Conservation (phyloP, 768 basidiomycete species). For the Leucogyrophana mollusca region DNA sequence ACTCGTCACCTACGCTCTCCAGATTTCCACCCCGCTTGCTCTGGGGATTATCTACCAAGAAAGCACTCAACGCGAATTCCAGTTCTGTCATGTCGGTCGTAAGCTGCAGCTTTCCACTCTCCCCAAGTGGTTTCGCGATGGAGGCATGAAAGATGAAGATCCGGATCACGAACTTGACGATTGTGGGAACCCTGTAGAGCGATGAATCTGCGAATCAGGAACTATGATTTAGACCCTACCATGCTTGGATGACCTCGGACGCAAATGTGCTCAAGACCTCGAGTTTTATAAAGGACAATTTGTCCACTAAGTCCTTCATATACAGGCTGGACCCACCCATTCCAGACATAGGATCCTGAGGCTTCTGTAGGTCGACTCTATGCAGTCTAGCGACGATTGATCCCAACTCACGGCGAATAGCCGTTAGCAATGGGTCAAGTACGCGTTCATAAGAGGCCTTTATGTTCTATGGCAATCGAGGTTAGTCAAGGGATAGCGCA, state of each 20-base stretch:
- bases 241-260: constrained; percentile 69
- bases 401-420: constrained; percentile 78
- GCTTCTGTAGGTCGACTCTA: constrained; percentile 76
- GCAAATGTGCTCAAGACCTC: constrained; percentile 78
- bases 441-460: constrained; percentile 51
- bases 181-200: constrained; percentile 50
- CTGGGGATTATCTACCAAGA: constrained; percentile 65
- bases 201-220: background rate
- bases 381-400: constrained; percentile 83
- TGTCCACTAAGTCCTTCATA: constrained; percentile 90
- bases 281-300: constrained; percentile 75
- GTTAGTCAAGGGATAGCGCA: background rate
- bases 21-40: constrained; percentile 46
- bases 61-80: constrained; percentile 87
- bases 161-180: constrained; percentile 78
- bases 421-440: constrained; percentile 58
- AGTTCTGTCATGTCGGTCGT: constrained; percentile 96
- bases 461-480: constrained; percentile 48
- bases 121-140: constrained; percentile 86
- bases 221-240: constrained; percentile 44
- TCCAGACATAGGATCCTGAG: constrained; percentile 51
- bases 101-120: constrained; percentile 90
- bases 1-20: constrained; percentile 82
- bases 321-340: constrained; percentile 77
- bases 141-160: constrained; percentile 94